Percentiles rank a stretch among this genome's conserved stretches.
These are phyloP conservation scores for Termitomyces sp. DNA, from an alignment of 768 basidiomycete genomes.

Conservation along the genomic window DNA sequence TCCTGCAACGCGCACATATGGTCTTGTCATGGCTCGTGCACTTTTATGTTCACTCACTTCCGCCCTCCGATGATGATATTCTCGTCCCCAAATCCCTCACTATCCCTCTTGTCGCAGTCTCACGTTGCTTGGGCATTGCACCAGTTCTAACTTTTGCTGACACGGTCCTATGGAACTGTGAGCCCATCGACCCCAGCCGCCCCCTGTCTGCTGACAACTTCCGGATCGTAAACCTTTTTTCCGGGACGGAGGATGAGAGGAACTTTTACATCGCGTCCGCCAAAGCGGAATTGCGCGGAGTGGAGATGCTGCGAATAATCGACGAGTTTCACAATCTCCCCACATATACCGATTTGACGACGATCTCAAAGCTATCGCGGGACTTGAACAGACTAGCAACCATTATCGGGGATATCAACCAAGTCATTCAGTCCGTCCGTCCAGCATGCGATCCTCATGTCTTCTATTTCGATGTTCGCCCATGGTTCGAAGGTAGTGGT, in stretches of 20 bases:
- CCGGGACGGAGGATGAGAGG: constrained; percentile 78
- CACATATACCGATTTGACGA: constrained; percentile 57
- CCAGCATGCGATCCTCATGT: constrained; percentile 74
- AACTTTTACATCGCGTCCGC: constrained; percentile 88
- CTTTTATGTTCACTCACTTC: constrained; percentile 85
- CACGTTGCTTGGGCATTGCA: constrained; percentile 75
- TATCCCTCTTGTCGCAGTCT: constrained; percentile 74
- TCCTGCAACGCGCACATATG: constrained; percentile 81
- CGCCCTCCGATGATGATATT: constrained; percentile 37
- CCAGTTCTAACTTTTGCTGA: constrained; percentile 96
- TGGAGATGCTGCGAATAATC: constrained; percentile 83
- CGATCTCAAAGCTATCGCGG: constrained; percentile 62
- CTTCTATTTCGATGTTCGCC: constrained; percentile 88
- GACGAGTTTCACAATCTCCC: constrained; percentile 81
- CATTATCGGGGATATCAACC: constrained; percentile 72
- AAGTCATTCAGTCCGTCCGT: constrained; percentile 65
- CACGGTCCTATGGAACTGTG: constrained; percentile 93
- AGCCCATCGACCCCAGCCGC: constrained; percentile 48
- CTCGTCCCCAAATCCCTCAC: constrained; percentile 75
- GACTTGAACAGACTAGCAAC: constrained; percentile 66
- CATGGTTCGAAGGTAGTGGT: constrained; percentile 89
- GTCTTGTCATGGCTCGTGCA: constrained; percentile 88
- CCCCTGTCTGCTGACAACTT: constrained; percentile 74
- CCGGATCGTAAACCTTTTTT: constrained; percentile 69
- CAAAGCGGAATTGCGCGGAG: constrained; percentile 79